Conservation (phyloP, 2,329 filamentous ascomycete genomes). For the Paracoccidioides lutzii region DNA sequence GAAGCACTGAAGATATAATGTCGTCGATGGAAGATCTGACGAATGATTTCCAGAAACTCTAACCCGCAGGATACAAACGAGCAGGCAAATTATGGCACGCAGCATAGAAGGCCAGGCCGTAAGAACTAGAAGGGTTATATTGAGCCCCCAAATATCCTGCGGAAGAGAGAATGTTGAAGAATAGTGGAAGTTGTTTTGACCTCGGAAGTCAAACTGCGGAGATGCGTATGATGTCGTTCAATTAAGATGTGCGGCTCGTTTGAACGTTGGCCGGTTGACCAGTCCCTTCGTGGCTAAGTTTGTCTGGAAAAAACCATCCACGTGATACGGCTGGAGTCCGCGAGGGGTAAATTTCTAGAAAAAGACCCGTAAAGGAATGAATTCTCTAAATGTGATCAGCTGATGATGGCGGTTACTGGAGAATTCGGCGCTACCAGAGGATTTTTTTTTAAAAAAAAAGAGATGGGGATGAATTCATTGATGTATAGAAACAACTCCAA, state of each 20-base stretch:
- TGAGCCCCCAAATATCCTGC: neutral
- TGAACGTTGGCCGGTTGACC: too few relatives aligned
- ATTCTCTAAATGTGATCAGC: too few relatives aligned
- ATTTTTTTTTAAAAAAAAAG: too few relatives aligned
- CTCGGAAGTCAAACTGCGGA: neutral
- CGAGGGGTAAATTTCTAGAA: too few relatives aligned
- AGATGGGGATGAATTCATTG: too few relatives aligned
- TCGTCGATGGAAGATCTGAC: neutral
- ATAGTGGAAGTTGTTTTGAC: neutral
- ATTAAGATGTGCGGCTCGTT: neutral
- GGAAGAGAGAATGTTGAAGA: neutral
- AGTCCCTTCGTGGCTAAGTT: too few relatives aligned
- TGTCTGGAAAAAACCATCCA: neutral
- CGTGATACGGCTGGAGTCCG: too few relatives aligned
- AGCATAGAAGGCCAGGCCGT: too few relatives aligned
- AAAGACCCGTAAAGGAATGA: too few relatives aligned
- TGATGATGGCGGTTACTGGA: too few relatives aligned
- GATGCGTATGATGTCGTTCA: conserved; percentile 1
- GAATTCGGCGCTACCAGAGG: too few relatives aligned
- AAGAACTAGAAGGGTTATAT: neutral
- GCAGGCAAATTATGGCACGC: neutral
- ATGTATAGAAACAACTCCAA: too few relatives aligned
- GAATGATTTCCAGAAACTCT: neutral
- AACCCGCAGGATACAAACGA: neutral
- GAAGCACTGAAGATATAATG: neutral